phyloP scores from a whole-genome alignment of 2,329 filamentous ascomycete species.

The Eutypa lata region DNA sequence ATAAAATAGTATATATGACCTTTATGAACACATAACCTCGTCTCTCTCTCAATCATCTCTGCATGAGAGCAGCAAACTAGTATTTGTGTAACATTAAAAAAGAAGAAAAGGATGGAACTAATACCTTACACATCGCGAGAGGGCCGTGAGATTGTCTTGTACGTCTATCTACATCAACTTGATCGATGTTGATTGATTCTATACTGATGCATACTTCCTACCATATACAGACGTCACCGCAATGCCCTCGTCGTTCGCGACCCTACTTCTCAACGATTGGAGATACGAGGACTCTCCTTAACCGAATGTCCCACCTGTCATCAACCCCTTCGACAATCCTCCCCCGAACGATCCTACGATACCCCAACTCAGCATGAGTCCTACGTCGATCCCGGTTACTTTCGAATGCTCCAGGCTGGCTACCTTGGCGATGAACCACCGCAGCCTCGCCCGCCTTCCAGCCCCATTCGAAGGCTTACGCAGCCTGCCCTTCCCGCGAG shows the following conservation, averaged over 20 bases:
- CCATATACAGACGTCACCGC: conserved; percentile 70
- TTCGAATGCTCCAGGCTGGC: conserved; percentile 77
- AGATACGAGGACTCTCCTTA: conserved; percentile 64
- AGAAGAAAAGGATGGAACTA: conserved; percentile 55
- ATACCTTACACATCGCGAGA: conserved; percentile 73
- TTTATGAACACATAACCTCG: conserved; percentile 1
- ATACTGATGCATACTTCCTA: too few species aligned
- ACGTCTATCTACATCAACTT: conserved; percentile 34
- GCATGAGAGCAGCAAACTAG: too few species aligned
- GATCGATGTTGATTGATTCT: background rate
- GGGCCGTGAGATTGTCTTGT: conserved; percentile 78
- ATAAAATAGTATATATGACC: conserved; percentile 4
- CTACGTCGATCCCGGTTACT: conserved; percentile 90
- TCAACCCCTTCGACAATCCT: conserved; percentile 57
- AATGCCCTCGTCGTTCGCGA: conserved; percentile 92
- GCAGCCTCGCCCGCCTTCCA: conserved; percentile 42
- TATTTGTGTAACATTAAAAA: too few species aligned
- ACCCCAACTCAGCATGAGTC: conserved; percentile 48
- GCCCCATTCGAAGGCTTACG: conserved; percentile 52
- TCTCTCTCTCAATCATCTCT: conserved; percentile 6
- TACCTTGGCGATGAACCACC: conserved; percentile 40
- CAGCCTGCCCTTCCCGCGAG: conserved; percentile 38
- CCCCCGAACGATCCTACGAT: conserved; percentile 51
- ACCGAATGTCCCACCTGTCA: conserved; percentile 90
- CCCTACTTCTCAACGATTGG: conserved; percentile 77